These are phyloP conservation scores for Cyclotella cryptica DNA, from an alignment of 108 stramenopile genomes.

Conservation along the genomic window DNA sequence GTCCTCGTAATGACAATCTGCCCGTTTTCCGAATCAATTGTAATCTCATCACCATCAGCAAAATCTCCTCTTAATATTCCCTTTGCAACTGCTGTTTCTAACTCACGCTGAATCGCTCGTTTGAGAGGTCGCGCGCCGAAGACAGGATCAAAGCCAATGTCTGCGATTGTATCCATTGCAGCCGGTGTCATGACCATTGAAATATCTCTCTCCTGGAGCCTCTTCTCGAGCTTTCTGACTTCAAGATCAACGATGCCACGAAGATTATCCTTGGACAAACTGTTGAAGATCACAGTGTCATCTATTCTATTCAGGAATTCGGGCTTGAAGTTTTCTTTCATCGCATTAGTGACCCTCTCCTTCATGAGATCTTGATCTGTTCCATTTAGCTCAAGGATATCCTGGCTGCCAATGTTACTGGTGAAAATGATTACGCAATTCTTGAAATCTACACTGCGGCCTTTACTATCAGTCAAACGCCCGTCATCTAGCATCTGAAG, in stretches of 20 bases:
- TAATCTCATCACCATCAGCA: conserved; percentile 80
- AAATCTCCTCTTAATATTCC: conserved; percentile 82
- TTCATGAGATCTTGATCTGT: conserved; percentile 71
- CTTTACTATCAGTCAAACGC: conserved; percentile 96
- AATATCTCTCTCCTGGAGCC: conserved; percentile 76
- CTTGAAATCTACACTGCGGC: conserved; percentile 94
- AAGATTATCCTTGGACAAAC: conserved; percentile 84
- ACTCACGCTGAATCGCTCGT: conserved; percentile 95
- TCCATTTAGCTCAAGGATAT: conserved; percentile 84
- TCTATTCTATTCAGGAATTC: conserved; percentile 99
- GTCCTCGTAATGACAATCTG: conserved; percentile 38
- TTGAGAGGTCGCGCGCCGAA: conserved; percentile 97
- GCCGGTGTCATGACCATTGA: conserved; percentile 64
- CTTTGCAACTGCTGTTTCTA: conserved; percentile 93
- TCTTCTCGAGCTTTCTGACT: conserved; percentile 68
- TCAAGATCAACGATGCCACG: conserved; percentile 92
- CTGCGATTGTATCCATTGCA: conserved; percentile 78
- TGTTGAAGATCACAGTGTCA: conserved; percentile 96
- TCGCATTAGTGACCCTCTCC: conserved; percentile 70
- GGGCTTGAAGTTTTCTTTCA: conserved; percentile 93
- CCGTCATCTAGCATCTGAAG: conserved; percentile 98
- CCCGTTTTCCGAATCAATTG: conserved; percentile 54
- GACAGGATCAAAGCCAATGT: conserved; percentile 93
- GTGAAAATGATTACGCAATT: conserved; percentile 98
- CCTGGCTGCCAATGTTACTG: conserved; percentile 94